Evolutionary conservation across 352 stramenopile species (phyloP), one percentile per base, ranked within the genome.

Genomic region (Pilasporangium apinafurcum): DNA sequence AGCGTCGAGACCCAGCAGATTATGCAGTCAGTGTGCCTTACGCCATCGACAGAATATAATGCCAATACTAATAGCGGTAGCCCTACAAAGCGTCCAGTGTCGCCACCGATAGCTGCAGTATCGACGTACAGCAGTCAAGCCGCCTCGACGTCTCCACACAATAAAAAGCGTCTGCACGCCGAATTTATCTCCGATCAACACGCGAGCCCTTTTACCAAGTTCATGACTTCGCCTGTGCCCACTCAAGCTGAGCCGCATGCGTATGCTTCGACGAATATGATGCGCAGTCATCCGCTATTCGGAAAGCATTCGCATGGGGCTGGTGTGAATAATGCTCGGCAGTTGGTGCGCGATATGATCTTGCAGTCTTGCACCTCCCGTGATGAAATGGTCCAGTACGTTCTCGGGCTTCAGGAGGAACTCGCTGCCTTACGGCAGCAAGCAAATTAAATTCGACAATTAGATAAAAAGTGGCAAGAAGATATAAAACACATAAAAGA

Each of bases 321-420:
- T 14, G 68, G 61, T 17, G 53, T 75, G 18, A 50, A 56, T 38
- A 68, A 51, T 17, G 66, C 61, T 6, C 64, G 64, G 4, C 58
- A 64, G 13, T 54, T 52, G 17, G 44, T 80, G 52, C 67, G 67
- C 36, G 60, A 74, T 37, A 68, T 76, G 58, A 73, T 80, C 26
- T 16, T 80, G 37, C 72, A 71, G 41, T 71, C 64, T 21, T 80
- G 67, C 47, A 59, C 50, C 21, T 80, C 67, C 20, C 48, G 27
- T 20, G 64, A 80, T 28, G 67, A 80, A 33, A 65, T 80, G 57
- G 58, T 56, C 41, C 65, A 73, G 61, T 80, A 80, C 47, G 67
- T 76, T 12, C 56, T 71, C 36, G 66, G 61, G 6, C 64, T 80
- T 16, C 64, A 80, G 47, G 67, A 80, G 39, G 67, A 80, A 40